Base-by-base conservation (phyloP, 1,284 basidiomycete genomes). In the Rhodotorula glutinis region DNA sequence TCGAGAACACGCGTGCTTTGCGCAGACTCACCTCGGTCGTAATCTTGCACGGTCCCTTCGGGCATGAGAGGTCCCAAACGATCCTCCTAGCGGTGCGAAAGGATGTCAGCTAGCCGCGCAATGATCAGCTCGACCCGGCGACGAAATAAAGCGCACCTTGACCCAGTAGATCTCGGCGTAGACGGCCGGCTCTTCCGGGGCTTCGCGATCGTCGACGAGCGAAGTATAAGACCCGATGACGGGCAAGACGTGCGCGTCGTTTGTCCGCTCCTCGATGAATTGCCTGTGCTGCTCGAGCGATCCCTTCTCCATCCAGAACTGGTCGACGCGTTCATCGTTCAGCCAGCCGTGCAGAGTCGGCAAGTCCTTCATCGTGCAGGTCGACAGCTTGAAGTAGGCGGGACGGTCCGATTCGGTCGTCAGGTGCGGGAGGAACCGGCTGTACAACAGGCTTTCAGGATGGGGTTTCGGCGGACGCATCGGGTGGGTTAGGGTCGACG, bases 121-220 rank as follows among this genome's bases (percentile, higher is more conserved):
- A 38, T 38, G 33, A 38, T 38, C 33, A 38, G 33, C 5, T 38
- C 33, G 33, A 5, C 33, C 33, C 33, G 11, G 7, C 33, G 33
- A 11, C 33, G 33, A 11, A 38, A 11, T 11, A 11, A 30, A 23
- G 14, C 53, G 46, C 49, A 68, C 66, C 62, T 83, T 85, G 60
- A 81, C 77, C 79, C 83, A 86, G 21, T 81, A 81, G 30, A 84
- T 65, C 75, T 86, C 85, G 21, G 78, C 73, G 63, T 86, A 86
- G 3, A 84, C 84, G 75, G 84, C 84, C 54, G 81, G 75, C 73
- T 84, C 82, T 3, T 82, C 83, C 63, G 85, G 81, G 83, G 83
- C 84, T 69, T 80, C 63, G 30, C 41, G 49, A 0, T 53, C 66
- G 4, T 51, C 44, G 25, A 16, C 27, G 13, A 60, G 41, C n/a